Evolutionary conservation across 2,329 filamentous ascomycete genomes (phyloP), one percentile per base, ranked within the genome.

Genomic region (Beauveria rudraprayagi): DNA sequence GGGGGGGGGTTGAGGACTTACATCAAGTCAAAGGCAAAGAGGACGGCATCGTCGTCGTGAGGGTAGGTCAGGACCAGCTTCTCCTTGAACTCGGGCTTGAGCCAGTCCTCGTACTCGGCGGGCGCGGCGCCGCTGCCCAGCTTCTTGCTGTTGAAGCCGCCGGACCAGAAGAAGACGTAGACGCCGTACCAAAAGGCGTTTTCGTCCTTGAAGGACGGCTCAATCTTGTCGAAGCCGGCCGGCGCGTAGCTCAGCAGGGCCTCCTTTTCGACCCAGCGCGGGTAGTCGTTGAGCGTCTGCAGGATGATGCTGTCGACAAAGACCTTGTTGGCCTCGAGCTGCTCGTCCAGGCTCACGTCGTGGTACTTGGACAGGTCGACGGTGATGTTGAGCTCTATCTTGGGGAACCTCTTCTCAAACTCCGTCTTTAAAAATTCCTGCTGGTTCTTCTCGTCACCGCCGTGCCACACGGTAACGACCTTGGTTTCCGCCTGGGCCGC

Each of bases 281-380:
- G 75, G 63, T 73, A 83, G 63, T 83, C 80, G 16, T 82, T 75
- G 10, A 81, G 65, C 0, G 80, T 81, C 66, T 83, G 81, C 3
- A 83, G 67, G 6, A 76, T 72, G 50, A 77, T 69, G 63, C 75
- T 76, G 66, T 84, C 82, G 22, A 78, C 73, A 10, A 71, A 73
- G 14, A 77, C 70, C 6, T 69, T 62, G 3, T 22, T 22, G 0
- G 14, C 43, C 1, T 73, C 75, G 1, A 82, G 68, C 61, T 80
- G 77, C 43, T 74, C 67, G 64, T 84, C 79, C 7, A 83, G 65
- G 8, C 70, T 70, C 19, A 65, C 71, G 60, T 82, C 77, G 64
- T 80, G 80, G 63, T 83, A 84, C 65, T 83, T 84, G 62, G 80
- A 82, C 0, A 83, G 66, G 62, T 83, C 80, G 48, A 83, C 78